Conservation (phyloP, 768 basidiomycete genomes). For the Rhizopogon roseolus region DNA sequence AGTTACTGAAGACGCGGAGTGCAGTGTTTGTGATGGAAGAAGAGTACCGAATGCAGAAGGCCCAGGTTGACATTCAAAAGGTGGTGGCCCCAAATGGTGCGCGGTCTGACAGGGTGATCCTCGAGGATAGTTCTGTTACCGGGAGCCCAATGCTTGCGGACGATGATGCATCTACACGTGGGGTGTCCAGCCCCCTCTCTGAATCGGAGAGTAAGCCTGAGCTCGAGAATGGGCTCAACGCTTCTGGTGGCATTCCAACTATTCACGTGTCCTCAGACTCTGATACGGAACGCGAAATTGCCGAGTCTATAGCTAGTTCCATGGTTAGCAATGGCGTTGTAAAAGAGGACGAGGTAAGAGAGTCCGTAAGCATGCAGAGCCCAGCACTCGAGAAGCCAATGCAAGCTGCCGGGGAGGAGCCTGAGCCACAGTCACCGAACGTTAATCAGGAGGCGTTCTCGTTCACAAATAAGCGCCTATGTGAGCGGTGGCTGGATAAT, state of each 20-base stretch:
- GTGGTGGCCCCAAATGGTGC: slow-evolving; percentile 19
- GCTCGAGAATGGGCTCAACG: slow-evolving; percentile 5
- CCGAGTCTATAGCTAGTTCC: slow-evolving; percentile 5
- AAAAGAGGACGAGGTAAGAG: slow-evolving; percentile 29
- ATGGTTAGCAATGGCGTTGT: slow-evolving; percentile 26
- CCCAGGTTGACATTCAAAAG: slow-evolving; percentile 60
- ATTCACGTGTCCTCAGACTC: slow-evolving; percentile 77
- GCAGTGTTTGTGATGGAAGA: slow-evolving; percentile 99
- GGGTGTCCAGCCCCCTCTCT: slow-evolving; percentile 37
- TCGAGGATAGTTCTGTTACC: slow-evolving; percentile 57
- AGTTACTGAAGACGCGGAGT: slow-evolving; percentile 91
- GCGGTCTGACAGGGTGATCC: slow-evolving; percentile 39
- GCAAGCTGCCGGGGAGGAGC: slow-evolving; percentile 32
- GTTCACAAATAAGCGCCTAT: slow-evolving; percentile 94
- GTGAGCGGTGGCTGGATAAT: slow-evolving; percentile 97
- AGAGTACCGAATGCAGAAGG: slow-evolving; percentile 97
- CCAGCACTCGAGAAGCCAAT: slow-evolving; percentile 37
- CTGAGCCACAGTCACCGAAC: slow-evolving; percentile 18
- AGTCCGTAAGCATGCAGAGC: slow-evolving; percentile 22
- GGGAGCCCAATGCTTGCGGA: slow-evolving; percentile 35
- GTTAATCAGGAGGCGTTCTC: slow-evolving; percentile 63
- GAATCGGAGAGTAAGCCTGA: slow-evolving; percentile 23
- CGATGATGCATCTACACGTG: slow-evolving; percentile 71
- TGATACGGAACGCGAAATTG: slow-evolving; percentile 42
- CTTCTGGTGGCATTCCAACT: slow-evolving; percentile 43